These are phyloP conservation scores for Suhomyces yuchorum DNA, from an alignment of 1,139 yeast genomes.

Conservation along the genomic window DNA sequence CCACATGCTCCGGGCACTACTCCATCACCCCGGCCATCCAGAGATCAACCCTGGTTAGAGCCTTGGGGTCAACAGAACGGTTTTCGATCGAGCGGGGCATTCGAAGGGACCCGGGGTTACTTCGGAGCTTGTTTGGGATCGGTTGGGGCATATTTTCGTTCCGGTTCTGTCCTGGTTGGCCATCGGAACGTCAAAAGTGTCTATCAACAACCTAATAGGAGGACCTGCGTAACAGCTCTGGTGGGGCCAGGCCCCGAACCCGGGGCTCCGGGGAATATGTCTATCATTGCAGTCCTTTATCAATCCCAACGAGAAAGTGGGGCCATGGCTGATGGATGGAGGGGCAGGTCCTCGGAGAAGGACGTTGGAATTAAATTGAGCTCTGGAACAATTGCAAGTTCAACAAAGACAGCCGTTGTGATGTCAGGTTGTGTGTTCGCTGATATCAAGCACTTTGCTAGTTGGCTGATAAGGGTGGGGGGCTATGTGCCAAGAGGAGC, in stretches of 20 bases:
- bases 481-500: background rate
- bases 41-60: background rate
- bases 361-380: background rate
- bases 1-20: background rate
- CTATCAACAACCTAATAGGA: background rate
- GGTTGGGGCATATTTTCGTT: background rate
- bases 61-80: background rate
- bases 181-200: background rate
- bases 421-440: background rate
- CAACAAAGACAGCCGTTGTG: background rate
- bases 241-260: background rate
- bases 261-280: background rate
- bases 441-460: background rate
- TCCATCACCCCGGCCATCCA: background rate
- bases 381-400: background rate
- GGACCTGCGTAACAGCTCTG: background rate
- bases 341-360: background rate
- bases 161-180: background rate
- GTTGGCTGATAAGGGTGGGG: background rate
- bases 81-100: background rate
- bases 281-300: background rate
- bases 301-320: background rate
- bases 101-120: background rate
- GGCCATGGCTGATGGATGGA: background rate
- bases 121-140: background rate